Percentiles rank a stretch among this genome's conserved stretches.
Evolutionary conservation across 306 rosid genomes (phyloP).

Genomic region (Castanopsis chinensis): DNA sequence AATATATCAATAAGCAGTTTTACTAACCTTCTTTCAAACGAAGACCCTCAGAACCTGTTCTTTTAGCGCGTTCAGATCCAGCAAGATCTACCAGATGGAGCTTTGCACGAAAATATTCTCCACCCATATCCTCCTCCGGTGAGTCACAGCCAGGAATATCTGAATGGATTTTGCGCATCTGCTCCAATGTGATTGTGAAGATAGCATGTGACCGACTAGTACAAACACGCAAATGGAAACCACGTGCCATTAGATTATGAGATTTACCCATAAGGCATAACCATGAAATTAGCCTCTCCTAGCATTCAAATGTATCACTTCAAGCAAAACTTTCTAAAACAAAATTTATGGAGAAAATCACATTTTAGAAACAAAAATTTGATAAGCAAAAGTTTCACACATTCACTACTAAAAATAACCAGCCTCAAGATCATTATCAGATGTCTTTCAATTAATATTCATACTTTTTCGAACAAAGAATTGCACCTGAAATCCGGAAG

Average conservation of each 20-base stretch:
- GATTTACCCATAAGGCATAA: constrained; percentile 12
- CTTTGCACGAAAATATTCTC: constrained; percentile 81
- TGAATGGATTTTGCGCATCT: constrained; percentile 65
- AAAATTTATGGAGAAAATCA: background rate
- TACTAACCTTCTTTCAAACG: constrained; percentile 75
- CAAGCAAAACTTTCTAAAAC: background rate
- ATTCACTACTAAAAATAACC: background rate
- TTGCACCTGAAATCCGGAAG: background rate
- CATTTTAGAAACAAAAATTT: background rate
- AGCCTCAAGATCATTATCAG: background rate
- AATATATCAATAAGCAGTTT: constrained; percentile 12
- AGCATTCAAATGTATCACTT: constrained; percentile 17
- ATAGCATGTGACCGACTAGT: constrained; percentile 89
- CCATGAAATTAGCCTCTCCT: constrained; percentile 7
- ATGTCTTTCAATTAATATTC: constrained; percentile 5
- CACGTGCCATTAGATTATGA: constrained; percentile 28
- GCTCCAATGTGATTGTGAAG: constrained; percentile 83
- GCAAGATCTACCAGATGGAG: constrained; percentile 90
- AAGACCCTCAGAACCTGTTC: constrained; percentile 74
- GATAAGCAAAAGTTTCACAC: background rate
- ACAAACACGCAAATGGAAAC: constrained; percentile 30
- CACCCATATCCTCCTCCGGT: constrained; percentile 75
- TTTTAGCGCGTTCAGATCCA: constrained; percentile 88
- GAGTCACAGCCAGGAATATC: constrained; percentile 51
- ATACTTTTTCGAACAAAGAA: background rate